Conservation (phyloP, 1,284 basidiomycete species). For the Heterobasidion parviporum region DNA sequence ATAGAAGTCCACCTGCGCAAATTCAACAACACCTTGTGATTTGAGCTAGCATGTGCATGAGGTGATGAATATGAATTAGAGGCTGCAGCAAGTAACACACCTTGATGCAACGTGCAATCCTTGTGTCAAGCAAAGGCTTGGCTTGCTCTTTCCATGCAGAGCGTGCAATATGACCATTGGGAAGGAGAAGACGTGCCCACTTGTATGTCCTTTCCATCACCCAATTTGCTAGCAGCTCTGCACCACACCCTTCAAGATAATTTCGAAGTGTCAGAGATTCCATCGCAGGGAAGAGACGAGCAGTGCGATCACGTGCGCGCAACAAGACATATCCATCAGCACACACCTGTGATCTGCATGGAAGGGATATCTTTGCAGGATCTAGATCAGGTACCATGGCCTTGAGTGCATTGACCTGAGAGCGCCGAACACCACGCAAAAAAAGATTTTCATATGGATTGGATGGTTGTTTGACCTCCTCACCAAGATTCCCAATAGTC, state of each 20-base stretch:
- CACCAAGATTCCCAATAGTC: slow-evolving; percentile 7
- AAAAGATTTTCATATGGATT: slow-evolving; percentile 16
- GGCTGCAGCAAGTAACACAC: not conserved
- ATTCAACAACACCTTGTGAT: no score
- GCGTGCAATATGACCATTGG: slow-evolving; percentile 21
- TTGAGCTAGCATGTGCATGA: no score
- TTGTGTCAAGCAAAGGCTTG: slow-evolving; percentile 2
- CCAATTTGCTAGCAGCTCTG: no score
- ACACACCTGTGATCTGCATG: not conserved
- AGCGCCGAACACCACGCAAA: slow-evolving; percentile 5
- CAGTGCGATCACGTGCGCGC: not conserved
- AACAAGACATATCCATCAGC: slow-evolving; percentile 11
- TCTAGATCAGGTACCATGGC: slow-evolving; percentile 11
- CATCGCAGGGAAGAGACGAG: not conserved
- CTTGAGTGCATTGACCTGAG: slow-evolving; percentile 13
- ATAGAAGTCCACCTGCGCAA: no score
- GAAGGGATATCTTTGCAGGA: not conserved
- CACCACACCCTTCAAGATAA: not conserved
- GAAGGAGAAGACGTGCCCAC: slow-evolving; percentile 20
- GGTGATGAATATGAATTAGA: no score
- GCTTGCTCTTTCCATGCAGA: slow-evolving; percentile 16
- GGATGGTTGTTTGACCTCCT: slow-evolving; percentile 12
- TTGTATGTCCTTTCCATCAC: not conserved
- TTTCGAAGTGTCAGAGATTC: not conserved
- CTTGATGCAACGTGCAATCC: slow-evolving; percentile 16